These are phyloP conservation scores for Chimonanthus praecox DNA, from an alignment of 164 flowering plant genomes.

Conservation along the genomic window DNA sequence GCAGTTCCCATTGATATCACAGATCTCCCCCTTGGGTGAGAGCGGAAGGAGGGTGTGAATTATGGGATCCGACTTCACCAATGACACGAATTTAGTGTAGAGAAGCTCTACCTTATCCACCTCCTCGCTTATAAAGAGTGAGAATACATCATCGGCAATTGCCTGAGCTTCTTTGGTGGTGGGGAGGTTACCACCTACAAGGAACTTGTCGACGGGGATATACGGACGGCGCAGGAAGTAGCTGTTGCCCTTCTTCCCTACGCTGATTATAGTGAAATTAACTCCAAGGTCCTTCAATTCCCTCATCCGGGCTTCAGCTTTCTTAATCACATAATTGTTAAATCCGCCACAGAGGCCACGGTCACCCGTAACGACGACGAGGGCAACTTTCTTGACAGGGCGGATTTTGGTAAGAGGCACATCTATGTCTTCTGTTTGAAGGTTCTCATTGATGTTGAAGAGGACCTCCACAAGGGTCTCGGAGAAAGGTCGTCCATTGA, in stretches of 20 bases:
- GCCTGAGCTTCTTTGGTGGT: conserved; percentile 85
- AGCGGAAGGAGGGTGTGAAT: conserved; percentile 78
- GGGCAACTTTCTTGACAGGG: conserved; percentile 69
- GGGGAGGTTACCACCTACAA: conserved; percentile 55
- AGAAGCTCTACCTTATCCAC: conserved; percentile 91
- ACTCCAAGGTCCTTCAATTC: conserved; percentile 61
- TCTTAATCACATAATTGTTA: conserved; percentile 52
- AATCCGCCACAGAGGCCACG: conserved; percentile 87
- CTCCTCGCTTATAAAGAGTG: conserved; percentile 76
- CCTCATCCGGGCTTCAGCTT: conserved; percentile 51
- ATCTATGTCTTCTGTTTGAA: conserved; percentile 57
- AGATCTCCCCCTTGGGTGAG: conserved; percentile 52
- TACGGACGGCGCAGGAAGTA: conserved; percentile 48
- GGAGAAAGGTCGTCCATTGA: conserved; percentile 73
- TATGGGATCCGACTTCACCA: conserved; percentile 71
- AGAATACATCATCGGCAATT: conserved; percentile 77
- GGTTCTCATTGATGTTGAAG: conserved; percentile 51
- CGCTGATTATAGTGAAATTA: conserved; percentile 52
- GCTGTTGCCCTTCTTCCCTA: conserved; percentile 77
- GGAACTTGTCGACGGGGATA: conserved; percentile 46
- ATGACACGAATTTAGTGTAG: conserved; percentile 73
- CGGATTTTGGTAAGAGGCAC: conserved; percentile 60
- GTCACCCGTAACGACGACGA: conserved; percentile 80
- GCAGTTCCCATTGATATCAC: conserved; percentile 61
- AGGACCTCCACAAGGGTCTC: conserved; percentile 64